Evolutionary conservation across 805 yeast genomes (phyloP), one percentile per base, ranked within the genome.

Genomic region (Lipomyces anomalus): DNA sequence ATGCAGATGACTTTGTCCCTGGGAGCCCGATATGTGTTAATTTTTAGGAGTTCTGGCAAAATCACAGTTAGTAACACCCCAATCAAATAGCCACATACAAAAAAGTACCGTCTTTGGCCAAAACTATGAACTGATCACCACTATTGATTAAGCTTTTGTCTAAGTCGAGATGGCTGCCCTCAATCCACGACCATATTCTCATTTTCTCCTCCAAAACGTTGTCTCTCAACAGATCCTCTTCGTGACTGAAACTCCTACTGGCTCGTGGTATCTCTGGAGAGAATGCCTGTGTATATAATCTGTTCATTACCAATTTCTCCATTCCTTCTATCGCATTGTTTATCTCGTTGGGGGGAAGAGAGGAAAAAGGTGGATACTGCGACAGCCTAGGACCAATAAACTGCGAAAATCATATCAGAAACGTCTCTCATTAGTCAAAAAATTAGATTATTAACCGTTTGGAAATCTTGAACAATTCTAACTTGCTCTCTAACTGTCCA

Each of bases 1-100:
- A 92, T 72, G 62, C 97, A 92, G 32, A 92, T 86, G 52, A 87
- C 79, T 60, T 92, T 92, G 61, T 94, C 98, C 43, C 98, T 71
- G 13, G 98, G 98, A 0, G 97, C 90, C 56, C 94, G 76, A 62
- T 83, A 94, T 43, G 77, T 73, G 63, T 84, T 83, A 58, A 92
- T 80, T 57, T 87, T 87, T 52, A 72, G 69, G 40, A 92, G 70
- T 64, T 92, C 97, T n/a, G n/a, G n/a, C n/a, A n/a, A n/a, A n/a
- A n/a, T n/a, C n/a, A n/a, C n/a, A n/a, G 20, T 22, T 22, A 5
- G 39, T 29, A n/a, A n/a, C 16, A n/a, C 16, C 33, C 13, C 33
- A 3, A 3, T 29, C 16, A 29, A 16, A n/a, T 3, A 3, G 33
- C n/a, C n/a, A n/a, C n/a, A n/a, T n/a, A n/a, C n/a, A n/a, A n/a